Evolutionary conservation across 2,329 filamentous ascomycete genomes (phyloP), one percentile per base, ranked within the genome.

Genomic region (Pseudogymnoascus sp.): DNA sequence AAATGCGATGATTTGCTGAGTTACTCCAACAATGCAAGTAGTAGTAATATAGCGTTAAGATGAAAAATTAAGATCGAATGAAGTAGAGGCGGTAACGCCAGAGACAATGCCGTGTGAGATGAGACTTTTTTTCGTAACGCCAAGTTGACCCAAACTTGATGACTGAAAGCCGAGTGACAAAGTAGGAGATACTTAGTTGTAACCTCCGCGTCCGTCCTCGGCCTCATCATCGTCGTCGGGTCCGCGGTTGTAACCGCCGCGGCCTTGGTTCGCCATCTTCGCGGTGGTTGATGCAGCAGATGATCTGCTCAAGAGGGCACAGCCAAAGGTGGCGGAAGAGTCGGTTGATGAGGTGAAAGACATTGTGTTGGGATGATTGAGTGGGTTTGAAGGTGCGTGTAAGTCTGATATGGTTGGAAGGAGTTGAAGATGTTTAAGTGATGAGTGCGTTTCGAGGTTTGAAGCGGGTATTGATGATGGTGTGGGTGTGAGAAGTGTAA

Each of bases 121-220:
- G 45, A 52, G 26, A 30, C 9, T 19, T 30, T 13, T 39, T 38
- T 52, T 30, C 30, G 26, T 13, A 52, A 52, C 26, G 26, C 45
- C 45, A 33, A 13, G 26, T 30, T 52, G 45, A 33, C 10, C 23
- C n/a, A 19, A 39, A 18, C 18, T 39, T 5, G 35, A 15, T 39
- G 30, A 58, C 15, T 58, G 19, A 39, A 39, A 58, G 35, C 28
- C 13, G 34, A 12, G 34, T 37, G 30, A 38, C 18, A 57, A 57
- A 58, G 13, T 15, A 21, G 3, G 56, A 23, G 35, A 19, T 10
- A 18, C 64, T 64, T 66, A 67, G 57, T 67, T 67, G 61, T 67
- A 67, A 18, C 68, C 68, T 23, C 68, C 68, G 4, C 68, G 63
- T 62, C 68, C 68, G 58, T 70, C 68, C 55, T 69, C 67, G 45